Conservation (phyloP, 176 grass and related monocot genomes). For the Juncus effusus region DNA sequence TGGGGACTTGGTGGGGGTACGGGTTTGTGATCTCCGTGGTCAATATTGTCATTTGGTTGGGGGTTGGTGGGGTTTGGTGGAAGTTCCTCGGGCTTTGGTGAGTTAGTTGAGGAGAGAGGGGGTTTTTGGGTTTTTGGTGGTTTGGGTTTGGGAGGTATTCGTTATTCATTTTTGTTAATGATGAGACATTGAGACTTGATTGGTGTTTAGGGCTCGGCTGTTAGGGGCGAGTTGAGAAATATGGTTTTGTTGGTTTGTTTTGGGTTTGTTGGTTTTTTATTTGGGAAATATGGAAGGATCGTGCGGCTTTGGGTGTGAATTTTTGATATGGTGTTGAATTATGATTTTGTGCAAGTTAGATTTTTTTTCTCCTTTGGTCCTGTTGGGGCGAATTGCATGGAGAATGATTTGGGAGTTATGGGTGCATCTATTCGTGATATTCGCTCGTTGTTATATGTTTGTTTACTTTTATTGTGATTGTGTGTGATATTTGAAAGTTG, state of each 20-base stretch:
- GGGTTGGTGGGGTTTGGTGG: slow-evolving; percentile 85
- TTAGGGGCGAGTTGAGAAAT: slow-evolving; percentile 22
- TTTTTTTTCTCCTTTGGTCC: no score
- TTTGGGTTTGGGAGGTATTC: slow-evolving; percentile 13
- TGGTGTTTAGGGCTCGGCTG: slow-evolving; percentile 4
- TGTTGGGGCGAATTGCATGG: no score
- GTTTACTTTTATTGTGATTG: no score
- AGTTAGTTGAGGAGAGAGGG: slow-evolving; percentile 54
- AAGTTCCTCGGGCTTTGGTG: slow-evolving; percentile 97
- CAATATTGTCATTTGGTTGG: slow-evolving; percentile 93
- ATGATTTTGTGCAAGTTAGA: no score
- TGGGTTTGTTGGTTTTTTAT: no score
- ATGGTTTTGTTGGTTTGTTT: neutral
- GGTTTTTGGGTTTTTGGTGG: slow-evolving; percentile 96
- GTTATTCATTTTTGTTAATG: slow-evolving; percentile 6
- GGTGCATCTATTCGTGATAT: no score
- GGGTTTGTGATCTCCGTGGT: slow-evolving; percentile 77
- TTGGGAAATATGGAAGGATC: no score
- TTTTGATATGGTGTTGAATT: no score
- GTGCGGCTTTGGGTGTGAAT: no score
- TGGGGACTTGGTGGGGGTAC: slow-evolving; percentile 90
- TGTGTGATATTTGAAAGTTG: no score
- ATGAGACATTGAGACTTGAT: slow-evolving; percentile 8
- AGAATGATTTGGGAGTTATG: no score
- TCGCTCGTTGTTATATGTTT: no score